Base-by-base conservation (phyloP, 768 basidiomycete species). In the Russula ochroleuca region DNA sequence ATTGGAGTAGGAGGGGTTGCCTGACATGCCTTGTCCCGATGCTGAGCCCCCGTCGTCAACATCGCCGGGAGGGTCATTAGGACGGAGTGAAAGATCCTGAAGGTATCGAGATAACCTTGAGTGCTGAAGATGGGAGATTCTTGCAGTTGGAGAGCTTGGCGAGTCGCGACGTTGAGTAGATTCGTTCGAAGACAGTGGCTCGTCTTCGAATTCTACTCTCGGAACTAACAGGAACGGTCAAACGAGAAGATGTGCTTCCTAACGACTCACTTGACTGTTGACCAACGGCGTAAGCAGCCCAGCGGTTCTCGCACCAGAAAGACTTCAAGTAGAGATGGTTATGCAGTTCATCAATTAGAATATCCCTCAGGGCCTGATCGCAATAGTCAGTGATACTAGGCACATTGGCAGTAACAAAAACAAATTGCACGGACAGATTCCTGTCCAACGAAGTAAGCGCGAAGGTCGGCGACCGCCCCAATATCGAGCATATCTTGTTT, bases 291-390 rank as follows among this genome's bases (percentile, higher is more conserved):
- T 97, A 98, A 0, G 90, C 76, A 19, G 85, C 79, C 97, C 97
- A 99, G 35, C 96, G 85, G 6, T 86, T 83, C 68, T 98, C 96
- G 71, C 92, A 94, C 86, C 94, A 97, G 73, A 94, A 96, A 0
- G 90, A 92, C 71, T 96, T 97, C 64, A 99, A 84, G 75, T 97
- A 99, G n/a, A 99, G 76, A 75, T 99, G 97, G 68, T 86, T 92
- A 71, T 98, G 95, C 14, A 99, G 80, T 71, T 99, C 97, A 68
- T 99, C 97, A 8, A 95, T 80, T 62, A 99, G 77, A 60, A 98
- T 97, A 67, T 98, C 97, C 51, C 90, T 82, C 49, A 99, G 76
- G 13, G 91, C 88, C 96, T 98, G 70, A 1, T 21, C 33, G 31
- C 38, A 61, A 55, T 38, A 62, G 55, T 62, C 33, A 62, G 64